Evolutionary conservation across 176 grass and related monocot genomes (phyloP).

Genomic region (Lolium perenne): DNA sequence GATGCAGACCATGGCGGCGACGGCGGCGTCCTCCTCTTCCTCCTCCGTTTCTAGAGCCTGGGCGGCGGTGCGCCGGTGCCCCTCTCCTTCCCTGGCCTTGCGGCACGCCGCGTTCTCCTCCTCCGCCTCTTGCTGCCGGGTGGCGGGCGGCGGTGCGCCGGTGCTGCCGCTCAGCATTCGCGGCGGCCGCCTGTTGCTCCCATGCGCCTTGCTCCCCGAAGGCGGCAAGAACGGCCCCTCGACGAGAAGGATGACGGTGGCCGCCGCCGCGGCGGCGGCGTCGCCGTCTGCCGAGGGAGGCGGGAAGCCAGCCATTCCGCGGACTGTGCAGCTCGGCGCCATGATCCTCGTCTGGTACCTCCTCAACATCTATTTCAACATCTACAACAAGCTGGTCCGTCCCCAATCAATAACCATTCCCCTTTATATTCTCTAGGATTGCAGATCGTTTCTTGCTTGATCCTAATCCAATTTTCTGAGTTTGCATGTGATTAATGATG

Average conservation of each 20-base stretch:
- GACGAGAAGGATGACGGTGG: background rate
- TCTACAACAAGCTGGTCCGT: constrained; percentile 76
- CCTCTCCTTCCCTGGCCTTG: background rate
- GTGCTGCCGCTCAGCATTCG: constrained; percentile 39
- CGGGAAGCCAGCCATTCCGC: constrained; percentile 36
- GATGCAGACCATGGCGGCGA: constrained; percentile 52
- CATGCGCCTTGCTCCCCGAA: background rate
- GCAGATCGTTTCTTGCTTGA: constrained; percentile 5
- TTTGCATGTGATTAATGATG: constrained; percentile 4
- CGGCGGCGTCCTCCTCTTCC: background rate
- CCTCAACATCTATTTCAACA: constrained; percentile 90
- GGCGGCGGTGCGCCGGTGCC: constrained; percentile 12
- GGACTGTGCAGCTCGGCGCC: constrained; percentile 49
- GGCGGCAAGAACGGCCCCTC: background rate
- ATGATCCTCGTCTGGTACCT: constrained; percentile 78
- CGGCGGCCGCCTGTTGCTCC: constrained; percentile 20
- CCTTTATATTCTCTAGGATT: background rate
- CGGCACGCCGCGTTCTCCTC: constrained; percentile 23
- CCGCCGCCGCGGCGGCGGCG: background rate
- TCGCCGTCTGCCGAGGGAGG: background rate
- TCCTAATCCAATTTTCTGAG: background rate
- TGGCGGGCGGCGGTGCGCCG: background rate
- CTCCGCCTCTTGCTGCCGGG: background rate
- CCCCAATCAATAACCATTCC: background rate
- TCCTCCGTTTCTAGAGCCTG: background rate